Conservation (phyloP, 768 basidiomycete genomes). For the Russula emetica region DNA sequence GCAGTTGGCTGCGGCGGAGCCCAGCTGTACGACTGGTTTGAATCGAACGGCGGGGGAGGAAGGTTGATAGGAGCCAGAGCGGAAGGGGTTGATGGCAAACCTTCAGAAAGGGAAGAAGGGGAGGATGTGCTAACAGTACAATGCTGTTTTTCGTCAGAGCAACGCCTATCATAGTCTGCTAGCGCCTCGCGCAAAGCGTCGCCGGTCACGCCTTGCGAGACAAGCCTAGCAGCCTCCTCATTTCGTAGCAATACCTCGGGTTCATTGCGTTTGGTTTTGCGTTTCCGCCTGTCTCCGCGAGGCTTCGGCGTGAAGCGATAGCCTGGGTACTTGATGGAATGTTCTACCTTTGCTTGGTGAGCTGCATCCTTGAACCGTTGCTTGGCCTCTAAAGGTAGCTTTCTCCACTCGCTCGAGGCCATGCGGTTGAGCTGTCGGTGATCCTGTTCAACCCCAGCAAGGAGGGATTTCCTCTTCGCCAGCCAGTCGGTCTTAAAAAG, state of each 20-base stretch:
- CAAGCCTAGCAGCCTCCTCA: constrained; percentile 20
- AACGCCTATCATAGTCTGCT: constrained; percentile 14
- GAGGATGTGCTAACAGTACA: not conserved
- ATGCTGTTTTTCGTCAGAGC: not conserved
- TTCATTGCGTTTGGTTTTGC: constrained; percentile 24
- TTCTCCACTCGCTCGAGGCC: constrained; percentile 31
- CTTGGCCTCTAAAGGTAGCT: constrained; percentile 26
- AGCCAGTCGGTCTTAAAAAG: constrained; percentile 34
- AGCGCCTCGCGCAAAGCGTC: constrained; percentile 12
- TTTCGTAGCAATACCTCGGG: constrained; percentile 20
- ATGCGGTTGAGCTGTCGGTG: constrained; percentile 29
- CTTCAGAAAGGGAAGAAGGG: constrained; percentile 3
- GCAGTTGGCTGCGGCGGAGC: not conserved
- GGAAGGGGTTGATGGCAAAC: not conserved
- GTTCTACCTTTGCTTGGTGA: constrained; percentile 27
- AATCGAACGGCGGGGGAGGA: not conserved
- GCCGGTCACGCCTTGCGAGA: constrained; percentile 17
- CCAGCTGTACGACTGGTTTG: constrained; percentile 2
- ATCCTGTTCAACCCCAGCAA: constrained; percentile 29
- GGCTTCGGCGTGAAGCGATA: constrained; percentile 28
- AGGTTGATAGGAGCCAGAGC: not conserved
- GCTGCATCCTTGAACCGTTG: constrained; percentile 29
- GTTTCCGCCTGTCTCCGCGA: constrained; percentile 11
- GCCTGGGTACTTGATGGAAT: constrained; percentile 29
- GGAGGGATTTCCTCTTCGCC: constrained; percentile 18